Evolutionary conservation across 2,329 filamentous ascomycete species (phyloP), one percentile per base, ranked within the genome.

Genomic region (Cladosporium phlei): DNA sequence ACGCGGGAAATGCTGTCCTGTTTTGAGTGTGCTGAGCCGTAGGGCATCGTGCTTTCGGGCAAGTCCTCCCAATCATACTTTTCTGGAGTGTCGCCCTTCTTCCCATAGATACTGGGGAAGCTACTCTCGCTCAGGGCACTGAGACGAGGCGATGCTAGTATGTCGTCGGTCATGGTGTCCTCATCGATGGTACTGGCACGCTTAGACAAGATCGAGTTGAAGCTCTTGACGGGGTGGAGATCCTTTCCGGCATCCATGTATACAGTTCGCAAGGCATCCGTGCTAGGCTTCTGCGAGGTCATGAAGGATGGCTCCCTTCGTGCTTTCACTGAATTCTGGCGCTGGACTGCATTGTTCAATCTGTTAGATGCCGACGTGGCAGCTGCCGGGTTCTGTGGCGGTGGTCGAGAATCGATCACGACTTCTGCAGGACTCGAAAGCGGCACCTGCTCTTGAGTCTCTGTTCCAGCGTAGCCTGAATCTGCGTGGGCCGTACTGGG

Each of bases 101-200:
- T 57, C 37, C 60, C 62, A 55, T 67, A 67, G 22, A 66, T 57
- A 17, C 59, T 64, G 5, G 60, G 59, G 42, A 67, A 66, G 55
- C 64, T 67, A 51, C 62, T 65, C 47, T 67, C 62, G 47, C 64
- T 67, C 38, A 67, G 49, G 5, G 59, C 58, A 40, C 64, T 67
- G 20, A 67, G 53, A 12, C 61, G 51, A 9, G 64, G 64, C 11
- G 64, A 66, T 27, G 57, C 55, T 7, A 63, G 51, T 2, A 56
- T 51, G 27, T 61, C 58, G 7, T 61, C 59, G 3, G 35, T 43
- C 8, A 56, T 50, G 10, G 56, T 54, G 6, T 61, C 57, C 17
- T 58, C 55, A 8, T 51, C 37, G 16, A 46, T 29, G 30, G 47
- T 54, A 34, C 54, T 53, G 12, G 60, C 60, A 27, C 55, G 57